A percentile compares a stretch with the other conserved stretches of the same genome.
Evolutionary conservation across 805 yeast species (phyloP).

Genomic region (Lipomyces chichibuensis): DNA sequence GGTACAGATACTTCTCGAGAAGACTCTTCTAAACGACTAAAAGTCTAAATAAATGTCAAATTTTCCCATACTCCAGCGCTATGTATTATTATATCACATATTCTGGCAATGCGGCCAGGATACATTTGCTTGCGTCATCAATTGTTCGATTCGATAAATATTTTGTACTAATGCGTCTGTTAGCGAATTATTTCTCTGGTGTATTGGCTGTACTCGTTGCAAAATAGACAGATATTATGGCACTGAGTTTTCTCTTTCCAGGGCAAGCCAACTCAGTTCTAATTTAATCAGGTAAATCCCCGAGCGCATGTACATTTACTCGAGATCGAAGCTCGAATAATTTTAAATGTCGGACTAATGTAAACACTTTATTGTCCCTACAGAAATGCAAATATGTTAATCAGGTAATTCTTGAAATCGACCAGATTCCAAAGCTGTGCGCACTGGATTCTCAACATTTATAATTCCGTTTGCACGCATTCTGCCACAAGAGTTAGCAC

Average conservation of each 20-base stretch:
- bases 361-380: neutral
- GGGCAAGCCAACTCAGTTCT: too few species aligned
- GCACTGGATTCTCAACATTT: constrained; percentile 49
- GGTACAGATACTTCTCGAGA: neutral
- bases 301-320: too few species aligned
- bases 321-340: too few species aligned
- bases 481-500: constrained; percentile 10
- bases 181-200: neutral
- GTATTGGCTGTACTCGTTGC: neutral
- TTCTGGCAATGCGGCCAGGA: neutral
- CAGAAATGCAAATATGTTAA: neutral
- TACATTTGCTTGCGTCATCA: neutral
- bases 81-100: too few species aligned
- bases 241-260: neutral
- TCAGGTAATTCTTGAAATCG: constrained; percentile 13
- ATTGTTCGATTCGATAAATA: neutral
- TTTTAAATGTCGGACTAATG: neutral
- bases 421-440: constrained; percentile 41
- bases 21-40: neutral
- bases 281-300: too few species aligned
- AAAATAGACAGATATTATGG: neutral
- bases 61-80: too few species aligned
- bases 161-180: neutral
- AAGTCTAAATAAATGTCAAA: neutral
- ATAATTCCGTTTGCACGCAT: constrained; percentile 44